Percentiles rank a stretch among this genome's conserved stretches.
Conservation (phyloP, 2,329 filamentous ascomycete genomes). For the Samsoniella hepiali region DNA sequence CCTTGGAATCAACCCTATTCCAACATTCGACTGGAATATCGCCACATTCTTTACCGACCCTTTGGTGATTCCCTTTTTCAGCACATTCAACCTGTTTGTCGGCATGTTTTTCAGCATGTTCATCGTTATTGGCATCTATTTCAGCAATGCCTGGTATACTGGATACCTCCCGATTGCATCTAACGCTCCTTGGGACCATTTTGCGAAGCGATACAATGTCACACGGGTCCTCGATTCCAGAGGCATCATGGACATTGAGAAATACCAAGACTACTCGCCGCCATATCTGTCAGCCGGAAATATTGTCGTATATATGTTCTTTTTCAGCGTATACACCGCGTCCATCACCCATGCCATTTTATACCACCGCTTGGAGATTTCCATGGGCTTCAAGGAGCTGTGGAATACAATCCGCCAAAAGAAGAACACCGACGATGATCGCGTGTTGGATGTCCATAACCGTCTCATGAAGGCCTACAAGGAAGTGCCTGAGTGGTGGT, state of each 20-base stretch:
- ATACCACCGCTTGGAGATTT: conserved; percentile 31
- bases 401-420: conserved; percentile 27
- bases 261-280: conserved; percentile 42
- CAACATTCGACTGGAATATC: conserved; percentile 42
- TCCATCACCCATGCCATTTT: conserved; percentile 29
- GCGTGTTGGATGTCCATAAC: conserved; percentile 31
- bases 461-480: conserved; percentile 31
- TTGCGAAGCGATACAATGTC: conserved; percentile 37
- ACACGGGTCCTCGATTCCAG: conserved; percentile 32
- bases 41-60: conserved; percentile 29
- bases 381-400: conserved; percentile 25
- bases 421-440: conserved; percentile 15
- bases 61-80: conserved; percentile 37
- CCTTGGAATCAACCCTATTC: conserved; percentile 36
- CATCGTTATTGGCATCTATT: conserved; percentile 41
- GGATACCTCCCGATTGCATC: conserved; percentile 46
- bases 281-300: conserved; percentile 32
- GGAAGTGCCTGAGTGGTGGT: conserved; percentile 44
- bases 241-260: conserved; percentile 35
- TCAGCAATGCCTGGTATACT: conserved; percentile 41
- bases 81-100: conserved; percentile 36
- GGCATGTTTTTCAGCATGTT: conserved; percentile 35
- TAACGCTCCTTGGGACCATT: conserved; percentile 40
- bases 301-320: conserved; percentile 31
- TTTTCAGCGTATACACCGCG: conserved; percentile 30